A percentile compares a stretch with the other conserved stretches of the same genome.
phyloP scores from a whole-genome alignment of 305 asterid genomes.

The Caryopteris hybrid region DNA sequence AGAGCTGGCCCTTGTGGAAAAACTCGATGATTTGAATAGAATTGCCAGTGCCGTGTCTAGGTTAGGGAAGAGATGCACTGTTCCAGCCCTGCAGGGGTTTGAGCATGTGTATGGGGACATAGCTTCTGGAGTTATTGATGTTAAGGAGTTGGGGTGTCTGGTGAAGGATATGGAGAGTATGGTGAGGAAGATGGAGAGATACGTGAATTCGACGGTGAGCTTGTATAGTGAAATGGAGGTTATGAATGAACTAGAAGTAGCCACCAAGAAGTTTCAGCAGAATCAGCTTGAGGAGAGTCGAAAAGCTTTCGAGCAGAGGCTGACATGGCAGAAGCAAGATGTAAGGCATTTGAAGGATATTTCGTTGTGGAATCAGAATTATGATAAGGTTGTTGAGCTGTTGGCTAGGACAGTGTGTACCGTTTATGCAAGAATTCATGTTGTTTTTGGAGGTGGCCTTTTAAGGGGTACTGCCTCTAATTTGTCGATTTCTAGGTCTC shows the following conservation, averaged over 20 bases:
- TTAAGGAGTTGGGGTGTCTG: slow-evolving; percentile 64
- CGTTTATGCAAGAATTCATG: slow-evolving; percentile 47
- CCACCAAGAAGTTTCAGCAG: slow-evolving; percentile 79
- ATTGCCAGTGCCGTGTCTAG: slow-evolving; percentile 82
- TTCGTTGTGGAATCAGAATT: slow-evolving; percentile 83
- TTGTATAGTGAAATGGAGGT: slow-evolving; percentile 75
- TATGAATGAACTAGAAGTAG: slow-evolving; percentile 67
- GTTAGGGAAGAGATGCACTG: slow-evolving; percentile 82
- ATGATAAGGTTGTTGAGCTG: slow-evolving; percentile 75
- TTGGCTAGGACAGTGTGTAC: slow-evolving; percentile 80
- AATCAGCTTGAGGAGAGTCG: slow-evolving; percentile 70
- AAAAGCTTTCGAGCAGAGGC: slow-evolving; percentile 76
- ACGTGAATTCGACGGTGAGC: slow-evolving; percentile 50
- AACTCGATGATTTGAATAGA: slow-evolving; percentile 70
- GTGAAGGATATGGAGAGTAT: slow-evolving; percentile 93
- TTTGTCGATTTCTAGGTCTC: slow-evolving; percentile 22
- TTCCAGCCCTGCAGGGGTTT: slow-evolving; percentile 83
- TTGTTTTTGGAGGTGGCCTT: slow-evolving; percentile 44
- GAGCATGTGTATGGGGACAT: slow-evolving; percentile 93
- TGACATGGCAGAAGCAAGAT: slow-evolving; percentile 83
- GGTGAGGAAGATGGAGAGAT: slow-evolving; percentile 78
- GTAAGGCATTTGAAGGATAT: slow-evolving; percentile 80
- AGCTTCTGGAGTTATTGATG: slow-evolving; percentile 58
- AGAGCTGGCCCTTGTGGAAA: slow-evolving; percentile 69
- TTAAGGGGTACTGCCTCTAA: slow-evolving; percentile 14